A percentile compares a stretch with the other conserved stretches of the same genome.
Evolutionary conservation across 805 yeast species (phyloP).

Genomic region (Candida rishiriensis): DNA sequence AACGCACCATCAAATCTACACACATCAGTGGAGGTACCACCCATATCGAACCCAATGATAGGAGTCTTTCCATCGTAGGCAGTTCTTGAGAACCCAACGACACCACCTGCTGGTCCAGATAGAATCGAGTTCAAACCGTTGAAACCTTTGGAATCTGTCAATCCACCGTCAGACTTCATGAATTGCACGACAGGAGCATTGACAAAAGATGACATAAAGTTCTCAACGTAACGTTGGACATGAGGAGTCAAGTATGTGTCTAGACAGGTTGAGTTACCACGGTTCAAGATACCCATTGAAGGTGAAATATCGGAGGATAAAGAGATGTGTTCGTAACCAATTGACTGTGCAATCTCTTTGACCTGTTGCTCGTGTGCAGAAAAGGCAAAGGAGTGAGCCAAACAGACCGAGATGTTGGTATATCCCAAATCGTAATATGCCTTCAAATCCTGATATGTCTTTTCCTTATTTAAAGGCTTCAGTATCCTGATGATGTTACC

Average conservation of each 20-base stretch:
- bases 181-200: conserved; percentile 39
- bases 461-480: conserved; percentile 19
- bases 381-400: conserved; percentile 33
- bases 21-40: conserved; percentile 39
- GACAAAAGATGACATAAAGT: conserved; percentile 30
- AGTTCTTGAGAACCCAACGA: conserved; percentile 49
- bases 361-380: conserved; percentile 35
- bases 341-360: conserved; percentile 29
- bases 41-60: conserved; percentile 34
- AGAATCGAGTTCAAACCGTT: conserved; percentile 48
- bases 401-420: conserved; percentile 29
- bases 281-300: conserved; percentile 32
- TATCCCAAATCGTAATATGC: conserved; percentile 18
- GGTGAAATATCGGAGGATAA: conserved; percentile 33
- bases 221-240: conserved; percentile 34
- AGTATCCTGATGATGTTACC: conserved; percentile 20
- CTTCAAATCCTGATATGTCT: conserved; percentile 16
- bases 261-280: conserved; percentile 38
- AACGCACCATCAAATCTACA: conserved; percentile 29
- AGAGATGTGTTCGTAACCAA: conserved; percentile 39
- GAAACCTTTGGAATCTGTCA: conserved; percentile 46
- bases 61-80: conserved; percentile 36
- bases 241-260: conserved; percentile 42
- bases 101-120: conserved; percentile 58
- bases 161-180: conserved; percentile 57